Percentiles rank a stretch among this genome's conserved stretches.
These are phyloP conservation scores for Penicillium sp. DNA, from an alignment of 2,329 filamentous ascomycete species.

Conservation along the genomic window DNA sequence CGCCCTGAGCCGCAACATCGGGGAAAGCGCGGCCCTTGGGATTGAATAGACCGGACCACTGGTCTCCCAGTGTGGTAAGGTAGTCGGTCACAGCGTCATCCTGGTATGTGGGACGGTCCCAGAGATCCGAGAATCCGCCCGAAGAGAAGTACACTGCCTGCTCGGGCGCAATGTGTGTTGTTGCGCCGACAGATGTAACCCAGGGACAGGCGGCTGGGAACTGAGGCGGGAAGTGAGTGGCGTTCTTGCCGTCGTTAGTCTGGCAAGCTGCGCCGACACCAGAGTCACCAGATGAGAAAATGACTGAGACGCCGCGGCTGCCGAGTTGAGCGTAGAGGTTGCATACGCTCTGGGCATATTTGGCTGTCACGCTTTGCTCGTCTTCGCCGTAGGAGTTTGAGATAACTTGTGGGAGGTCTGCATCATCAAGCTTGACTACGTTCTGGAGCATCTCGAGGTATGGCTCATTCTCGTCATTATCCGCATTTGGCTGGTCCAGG, in stretches of 20 bases:
- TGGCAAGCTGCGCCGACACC: conserved; percentile 43
- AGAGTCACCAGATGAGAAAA: conserved; percentile 53
- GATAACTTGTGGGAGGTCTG: conserved; percentile 38
- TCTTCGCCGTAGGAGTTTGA: conserved; percentile 45
- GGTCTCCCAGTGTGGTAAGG: conserved; percentile 27
- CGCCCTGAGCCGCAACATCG: conserved; percentile 42
- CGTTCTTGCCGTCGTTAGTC: conserved; percentile 37
- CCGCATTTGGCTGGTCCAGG: conserved; percentile 45
- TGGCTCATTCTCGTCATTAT: conserved; percentile 50
- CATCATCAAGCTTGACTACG: conserved; percentile 30
- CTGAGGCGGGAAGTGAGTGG: conserved; percentile 43
- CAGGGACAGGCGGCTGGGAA: conserved; percentile 43
- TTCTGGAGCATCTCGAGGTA: conserved; percentile 39
- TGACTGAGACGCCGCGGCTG: conserved; percentile 50
- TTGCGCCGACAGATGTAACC: conserved; percentile 47
- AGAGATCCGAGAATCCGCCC: conserved; percentile 43
- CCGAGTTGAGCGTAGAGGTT: conserved; percentile 52
- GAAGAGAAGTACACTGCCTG: conserved; percentile 43
- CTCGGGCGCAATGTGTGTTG: conserved; percentile 39
- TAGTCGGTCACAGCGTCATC: conserved; percentile 37
- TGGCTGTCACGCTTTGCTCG: conserved; percentile 40
- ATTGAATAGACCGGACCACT: conserved; percentile 34
- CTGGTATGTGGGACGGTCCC: conserved; percentile 39
- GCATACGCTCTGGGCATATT: conserved; percentile 42
- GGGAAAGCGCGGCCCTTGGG: conserved; percentile 40